Conservation (phyloP, 106 monocot species). For the Apostasia shenzhenica region DNA sequence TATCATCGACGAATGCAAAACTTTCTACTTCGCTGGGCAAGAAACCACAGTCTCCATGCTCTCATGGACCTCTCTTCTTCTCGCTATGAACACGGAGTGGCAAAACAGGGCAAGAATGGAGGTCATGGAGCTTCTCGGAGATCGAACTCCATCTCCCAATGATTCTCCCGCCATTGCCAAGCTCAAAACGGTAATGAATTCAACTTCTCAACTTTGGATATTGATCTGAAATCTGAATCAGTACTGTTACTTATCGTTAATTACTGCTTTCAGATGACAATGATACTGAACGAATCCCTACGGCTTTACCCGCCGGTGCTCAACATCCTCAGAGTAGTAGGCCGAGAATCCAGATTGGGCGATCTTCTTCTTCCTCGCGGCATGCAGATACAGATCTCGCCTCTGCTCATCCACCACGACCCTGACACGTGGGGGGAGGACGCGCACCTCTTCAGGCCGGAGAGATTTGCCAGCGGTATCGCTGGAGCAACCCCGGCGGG, state of each 20-base stretch:
- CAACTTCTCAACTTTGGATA: not conserved
- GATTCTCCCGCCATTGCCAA: slow-evolving; percentile 16
- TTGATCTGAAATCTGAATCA: not conserved
- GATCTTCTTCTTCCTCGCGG: slow-evolving; percentile 20
- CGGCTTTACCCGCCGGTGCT: slow-evolving; percentile 45
- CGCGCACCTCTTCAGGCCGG: slow-evolving; percentile 18
- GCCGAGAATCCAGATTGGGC: slow-evolving; percentile 7
- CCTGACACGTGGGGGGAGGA: slow-evolving; percentile 16
- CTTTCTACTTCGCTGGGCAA: slow-evolving; percentile 55
- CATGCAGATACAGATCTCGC: slow-evolving; percentile 16
- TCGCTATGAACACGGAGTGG: slow-evolving; percentile 42
- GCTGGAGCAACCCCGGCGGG: slow-evolving; percentile 9
- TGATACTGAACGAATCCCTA: slow-evolving; percentile 41
- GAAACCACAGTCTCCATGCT: slow-evolving; percentile 36
- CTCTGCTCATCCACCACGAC: slow-evolving; percentile 22
- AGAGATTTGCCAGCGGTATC: slow-evolving; percentile 15
- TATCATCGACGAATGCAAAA: slow-evolving; percentile 56
- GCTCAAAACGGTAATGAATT: not conserved
- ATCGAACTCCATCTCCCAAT: slow-evolving; percentile 19
- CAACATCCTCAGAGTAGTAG: slow-evolving; percentile 4
- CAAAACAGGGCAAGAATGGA: slow-evolving; percentile 46
- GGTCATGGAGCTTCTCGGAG: slow-evolving; percentile 17
- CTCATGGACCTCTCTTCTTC: slow-evolving; percentile 41
- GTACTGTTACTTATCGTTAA: not conserved
- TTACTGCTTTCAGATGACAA: slow-evolving; percentile 28